Evolutionary conservation across 805 yeast genomes (phyloP), one percentile per base, ranked within the genome.

Genomic region (Yarrowia sp.): DNA sequence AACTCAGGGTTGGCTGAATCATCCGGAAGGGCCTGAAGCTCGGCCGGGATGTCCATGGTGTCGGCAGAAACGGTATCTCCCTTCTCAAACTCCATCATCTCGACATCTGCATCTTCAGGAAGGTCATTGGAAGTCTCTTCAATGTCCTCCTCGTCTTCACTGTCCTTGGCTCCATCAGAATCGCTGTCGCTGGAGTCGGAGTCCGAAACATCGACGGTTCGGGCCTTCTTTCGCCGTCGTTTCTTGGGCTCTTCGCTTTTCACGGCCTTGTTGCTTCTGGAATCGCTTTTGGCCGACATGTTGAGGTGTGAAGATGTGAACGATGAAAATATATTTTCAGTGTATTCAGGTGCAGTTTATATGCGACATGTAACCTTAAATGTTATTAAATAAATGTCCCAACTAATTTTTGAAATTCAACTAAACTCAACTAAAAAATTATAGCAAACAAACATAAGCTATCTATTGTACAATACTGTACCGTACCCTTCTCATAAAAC

Each of bases 171-270:
- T 14, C 10, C 40, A 30, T 59, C 43, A 2, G n/a, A 36, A 4
- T 66, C 35, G 22, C 32, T 22, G 11, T 35, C 59, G n/a, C 63
- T 58, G 19, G 69, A 56, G 49, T 62, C 67, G 26, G 70, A 62
- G 62, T 70, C 69, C 35, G 75, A 66, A 16, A 61, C 51, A 32
- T 65, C 67, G 35, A 67, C 68, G 43, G 69, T 65, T 17, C 74
- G 63, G n/a, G 69, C 66, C 69, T 70, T 72, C 69, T 71, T 71
- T 46, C 72, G 67, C 16, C 74, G 68, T 22, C 74, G 35, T 9
- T 54, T 54, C 35, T 54, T 54, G 24, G 61, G 61, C 30, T 38
- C 61, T 10, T 54, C 46, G 24, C 10, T 19, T 16, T 54, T 38
- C 7, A 17, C 46, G 28, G 61, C 61, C 61, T 54, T 54, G 61